Evolutionary conservation across 768 basidiomycete species (phyloP).

Genomic region (Tulasnella sp.): DNA sequence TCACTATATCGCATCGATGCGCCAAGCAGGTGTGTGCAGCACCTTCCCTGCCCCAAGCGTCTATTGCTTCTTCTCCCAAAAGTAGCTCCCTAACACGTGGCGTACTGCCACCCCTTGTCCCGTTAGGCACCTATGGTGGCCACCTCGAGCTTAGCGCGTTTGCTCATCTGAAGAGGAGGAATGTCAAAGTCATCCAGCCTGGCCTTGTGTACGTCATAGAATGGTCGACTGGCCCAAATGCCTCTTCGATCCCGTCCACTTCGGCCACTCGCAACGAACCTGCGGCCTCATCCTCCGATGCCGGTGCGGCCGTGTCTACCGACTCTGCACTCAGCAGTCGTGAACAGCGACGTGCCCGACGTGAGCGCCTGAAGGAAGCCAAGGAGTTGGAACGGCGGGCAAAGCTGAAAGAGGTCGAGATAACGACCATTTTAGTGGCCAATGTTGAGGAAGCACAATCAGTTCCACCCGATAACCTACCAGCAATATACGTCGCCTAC

Average conservation of each 20-base stretch:
- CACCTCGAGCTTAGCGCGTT: conserved; percentile 91
- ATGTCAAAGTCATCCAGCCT: conserved; percentile 89
- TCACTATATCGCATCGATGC: conserved; percentile 63
- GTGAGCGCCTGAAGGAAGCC: conserved; percentile 8
- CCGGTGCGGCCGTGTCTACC: conserved; percentile 6
- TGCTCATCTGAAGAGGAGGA: conserved; percentile 59
- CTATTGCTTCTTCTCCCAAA: neutral
- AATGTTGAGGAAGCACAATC: neutral
- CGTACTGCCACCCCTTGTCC: neutral
- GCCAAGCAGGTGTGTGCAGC: conserved; percentile 48
- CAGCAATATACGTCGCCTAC: conserved; percentile 31
- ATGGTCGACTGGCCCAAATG: conserved; percentile 43
- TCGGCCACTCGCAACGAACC: neutral
- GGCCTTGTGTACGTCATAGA: conserved; percentile 85
- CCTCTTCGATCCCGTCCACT: neutral
- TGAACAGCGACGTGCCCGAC: neutral
- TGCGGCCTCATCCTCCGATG: neutral
- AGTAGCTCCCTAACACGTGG: neutral
- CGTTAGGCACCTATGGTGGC: conserved; percentile 72
- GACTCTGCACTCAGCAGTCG: neutral
- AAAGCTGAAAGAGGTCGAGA: too few species aligned
- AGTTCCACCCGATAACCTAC: neutral
- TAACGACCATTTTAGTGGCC: neutral
- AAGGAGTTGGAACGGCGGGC: neutral
- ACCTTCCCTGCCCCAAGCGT: neutral